phyloP scores from a whole-genome alignment of 441 rosid species.

The Populus hybrid region DNA sequence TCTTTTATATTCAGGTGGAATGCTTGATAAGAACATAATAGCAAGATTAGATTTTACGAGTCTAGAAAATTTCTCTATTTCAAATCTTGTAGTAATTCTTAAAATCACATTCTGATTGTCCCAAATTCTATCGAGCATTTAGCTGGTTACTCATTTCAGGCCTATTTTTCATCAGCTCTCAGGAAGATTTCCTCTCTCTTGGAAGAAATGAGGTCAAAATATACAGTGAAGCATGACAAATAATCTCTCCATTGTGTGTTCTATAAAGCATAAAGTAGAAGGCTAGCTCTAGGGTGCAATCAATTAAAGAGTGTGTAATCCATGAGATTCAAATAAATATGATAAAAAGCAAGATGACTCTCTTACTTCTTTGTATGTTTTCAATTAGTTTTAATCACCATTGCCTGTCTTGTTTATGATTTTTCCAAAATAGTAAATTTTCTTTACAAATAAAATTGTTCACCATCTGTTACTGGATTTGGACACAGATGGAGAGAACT shows the following conservation, averaged over 20 bases:
- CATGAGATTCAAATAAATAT: not conserved
- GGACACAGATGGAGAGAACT: conserved; percentile 1
- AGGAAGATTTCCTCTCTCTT: not conserved
- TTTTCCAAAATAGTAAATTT: not conserved
- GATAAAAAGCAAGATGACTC: not conserved
- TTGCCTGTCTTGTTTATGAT: not conserved
- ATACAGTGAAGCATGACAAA: not conserved
- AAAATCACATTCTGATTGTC: too few species aligned
- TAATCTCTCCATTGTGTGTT: not conserved
- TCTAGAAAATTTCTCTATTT: too few species aligned
- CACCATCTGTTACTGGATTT: not conserved
- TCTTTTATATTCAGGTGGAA: too few species aligned
- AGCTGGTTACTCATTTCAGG: too few species aligned
- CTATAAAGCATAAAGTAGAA: not conserved
- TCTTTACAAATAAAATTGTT: not conserved
- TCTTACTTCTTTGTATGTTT: not conserved
- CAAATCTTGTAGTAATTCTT: too few species aligned
- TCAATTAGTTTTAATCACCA: not conserved
- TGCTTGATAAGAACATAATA: too few species aligned
- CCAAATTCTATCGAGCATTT: too few species aligned
- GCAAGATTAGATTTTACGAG: too few species aligned
- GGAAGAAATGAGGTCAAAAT: not conserved
- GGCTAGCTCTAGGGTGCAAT: not conserved
- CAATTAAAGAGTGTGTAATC: not conserved
- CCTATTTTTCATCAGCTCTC: not conserved